A percentile compares a stretch with the other conserved stretches of the same genome.
Conservation (phyloP, 352 stramenopile species). For the Phytophthora ramorum region DNA sequence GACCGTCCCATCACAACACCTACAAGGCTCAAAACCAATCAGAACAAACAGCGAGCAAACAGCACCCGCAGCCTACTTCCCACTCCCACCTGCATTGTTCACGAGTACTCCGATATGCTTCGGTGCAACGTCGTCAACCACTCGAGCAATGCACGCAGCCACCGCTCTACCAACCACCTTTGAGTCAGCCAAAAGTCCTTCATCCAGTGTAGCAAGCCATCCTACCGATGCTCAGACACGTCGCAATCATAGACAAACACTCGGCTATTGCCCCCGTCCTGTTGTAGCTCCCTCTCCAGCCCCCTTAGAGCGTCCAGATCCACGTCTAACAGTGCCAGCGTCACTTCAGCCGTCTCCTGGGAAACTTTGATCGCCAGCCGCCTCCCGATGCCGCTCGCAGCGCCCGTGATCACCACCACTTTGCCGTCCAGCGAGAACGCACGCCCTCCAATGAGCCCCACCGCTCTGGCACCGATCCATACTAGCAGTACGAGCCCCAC, state of each 20-base stretch:
- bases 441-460: not conserved
- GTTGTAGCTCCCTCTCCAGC: constrained; percentile 33
- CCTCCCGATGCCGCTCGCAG: constrained; percentile 61
- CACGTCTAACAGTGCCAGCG: constrained; percentile 71
- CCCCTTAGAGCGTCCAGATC: constrained; percentile 45
- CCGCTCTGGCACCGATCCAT: constrained; percentile 8
- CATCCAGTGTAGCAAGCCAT: not conserved
- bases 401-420: constrained; percentile 75
- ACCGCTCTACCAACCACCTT: constrained; percentile 36
- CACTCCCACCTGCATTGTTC: constrained; percentile 60
- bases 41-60: not conserved
- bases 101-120: constrained; percentile 60
- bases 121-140: constrained; percentile 41
- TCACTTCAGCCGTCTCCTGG: constrained; percentile 32
- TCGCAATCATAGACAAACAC: constrained; percentile 66
- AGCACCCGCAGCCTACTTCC: not conserved
- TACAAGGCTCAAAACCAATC: constrained; percentile 7
- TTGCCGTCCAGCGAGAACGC: constrained; percentile 53
- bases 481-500: constrained; percentile 14
- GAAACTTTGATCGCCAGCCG: constrained; percentile 49
- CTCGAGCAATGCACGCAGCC: constrained; percentile 32
- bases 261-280: not conserved
- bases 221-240: constrained; percentile 65
- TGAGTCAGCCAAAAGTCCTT: not conserved
- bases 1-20: constrained; percentile 55